Evolutionary conservation across 2,329 filamentous ascomycete genomes (phyloP).

Genomic region (Verticillium klebahnii): DNA sequence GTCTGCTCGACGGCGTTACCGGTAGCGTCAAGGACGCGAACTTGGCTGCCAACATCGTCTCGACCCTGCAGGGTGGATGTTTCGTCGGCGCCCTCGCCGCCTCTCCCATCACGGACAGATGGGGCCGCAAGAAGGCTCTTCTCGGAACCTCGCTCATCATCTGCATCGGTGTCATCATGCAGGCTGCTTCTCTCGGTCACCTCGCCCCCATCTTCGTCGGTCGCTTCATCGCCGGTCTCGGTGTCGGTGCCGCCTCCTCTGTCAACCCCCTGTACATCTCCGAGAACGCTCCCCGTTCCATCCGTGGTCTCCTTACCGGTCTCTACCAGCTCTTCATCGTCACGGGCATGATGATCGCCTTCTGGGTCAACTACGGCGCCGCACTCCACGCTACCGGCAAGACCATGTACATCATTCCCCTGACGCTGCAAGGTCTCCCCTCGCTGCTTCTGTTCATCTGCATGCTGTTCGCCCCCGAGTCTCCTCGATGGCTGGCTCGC

Average conservation of each 20-base stretch:
- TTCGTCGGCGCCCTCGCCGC: conserved; percentile 22
- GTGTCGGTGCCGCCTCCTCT: conserved; percentile 36
- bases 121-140: conserved; percentile 41
- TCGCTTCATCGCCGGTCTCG: conserved; percentile 46
- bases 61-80: conserved; percentile 21
- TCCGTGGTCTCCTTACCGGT: conserved; percentile 37
- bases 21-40: conserved; percentile 12
- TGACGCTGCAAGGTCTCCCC: conserved; percentile 60
- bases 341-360: conserved; percentile 36
- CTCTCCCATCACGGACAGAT: conserved; percentile 33
- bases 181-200: conserved; percentile 51
- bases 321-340: conserved; percentile 43
- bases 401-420: conserved; percentile 36
- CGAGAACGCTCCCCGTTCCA: conserved; percentile 38
- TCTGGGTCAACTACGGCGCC: conserved; percentile 48
- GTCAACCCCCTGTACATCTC: conserved; percentile 41
- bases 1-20: conserved; percentile 7
- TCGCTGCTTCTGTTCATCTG: conserved; percentile 52
- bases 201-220: conserved; percentile 59
- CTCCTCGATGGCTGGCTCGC: conserved; percentile 60
- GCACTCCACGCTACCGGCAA: conserved; percentile 25
- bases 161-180: conserved; percentile 55
- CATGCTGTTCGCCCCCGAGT: conserved; percentile 62
- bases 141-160: conserved; percentile 50
- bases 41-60: conserved; percentile 18